phyloP scores from a whole-genome alignment of 164 flowering plant species.

The Vitis vinifera region DNA sequence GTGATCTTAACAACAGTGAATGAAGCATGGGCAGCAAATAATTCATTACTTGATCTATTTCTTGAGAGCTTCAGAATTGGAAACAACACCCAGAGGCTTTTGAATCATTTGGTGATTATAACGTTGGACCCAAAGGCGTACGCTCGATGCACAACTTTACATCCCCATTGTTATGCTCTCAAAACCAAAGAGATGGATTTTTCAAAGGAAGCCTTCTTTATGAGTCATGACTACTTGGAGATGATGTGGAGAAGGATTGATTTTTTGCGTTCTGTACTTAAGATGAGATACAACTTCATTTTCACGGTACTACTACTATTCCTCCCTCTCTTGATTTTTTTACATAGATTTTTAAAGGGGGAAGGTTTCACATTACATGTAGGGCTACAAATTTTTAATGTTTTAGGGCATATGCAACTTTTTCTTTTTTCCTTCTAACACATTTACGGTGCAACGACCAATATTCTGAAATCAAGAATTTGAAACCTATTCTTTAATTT shows the following conservation, averaged over 20 bases:
- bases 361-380: too few relatives aligned
- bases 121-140: conserved; percentile 14
- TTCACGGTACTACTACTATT: conserved; percentile 10
- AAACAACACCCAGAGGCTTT: conserved; percentile 5
- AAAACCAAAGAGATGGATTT: conserved; percentile 8
- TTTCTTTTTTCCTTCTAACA: too few relatives aligned
- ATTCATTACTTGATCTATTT: conserved; percentile 14
- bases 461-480: too few relatives aligned
- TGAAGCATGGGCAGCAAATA: conserved; percentile 15
- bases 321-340: too few relatives aligned
- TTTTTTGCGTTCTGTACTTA: conserved; percentile 11
- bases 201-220: conserved; percentile 16
- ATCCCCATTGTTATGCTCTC: conserved; percentile 13
- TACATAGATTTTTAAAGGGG: too few relatives aligned
- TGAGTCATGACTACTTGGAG: conserved; percentile 12
- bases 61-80: conserved; percentile 17
- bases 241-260: conserved; percentile 24
- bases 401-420: too few relatives aligned
- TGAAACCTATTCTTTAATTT: too few relatives aligned
- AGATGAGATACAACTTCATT: conserved; percentile 18
- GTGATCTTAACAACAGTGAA: conserved; percentile 18
- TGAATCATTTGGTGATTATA: conserved; percentile 18
- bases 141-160: conserved; percentile 2
- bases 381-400: too few relatives aligned
- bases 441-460: too few relatives aligned